Evolutionary conservation across 2,329 filamentous ascomycete genomes (phyloP), one percentile per base, ranked within the genome.

Genomic region (Cercospora beticola): DNA sequence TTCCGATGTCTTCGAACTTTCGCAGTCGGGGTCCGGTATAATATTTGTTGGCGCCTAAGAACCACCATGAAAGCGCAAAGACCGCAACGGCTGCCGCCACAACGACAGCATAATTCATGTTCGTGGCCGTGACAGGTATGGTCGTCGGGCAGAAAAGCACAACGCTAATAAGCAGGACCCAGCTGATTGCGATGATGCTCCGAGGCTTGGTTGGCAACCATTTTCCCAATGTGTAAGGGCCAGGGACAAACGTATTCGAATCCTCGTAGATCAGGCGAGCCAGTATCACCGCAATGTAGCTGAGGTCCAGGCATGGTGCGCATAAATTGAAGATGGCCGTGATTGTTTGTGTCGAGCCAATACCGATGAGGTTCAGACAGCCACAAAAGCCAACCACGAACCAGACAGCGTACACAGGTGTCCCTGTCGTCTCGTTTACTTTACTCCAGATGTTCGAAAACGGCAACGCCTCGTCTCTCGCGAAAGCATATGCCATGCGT

Each of bases 321-420:
- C 81, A 82, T 64, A 83, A 79, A 75, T 82, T 83, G 79, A 83
- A 83, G 67, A 83, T 83, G 36, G 81, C 80, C 21, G 80, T 81
- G 70, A 86, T 86, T 5, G 85, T 86, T 62, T 83, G 76, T 4
- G 81, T 83, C 56, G 79, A 82, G 52, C 84, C 85, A 54, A 86
- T 82, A 2, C 82, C 85, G 69, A 87, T 86, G 52, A 85, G 78
- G 70, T 85, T 83, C 26, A 86, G 79, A 62, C 79, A 81, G 72
- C 75, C 79, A 76, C 86, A 88, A 76, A 87, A 87, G 69, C 83
- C 73, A 2, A 89, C 87, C 56, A 89, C 86, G 60, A 89, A 84
- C 87, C 87, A 89, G 65, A 90, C 88, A 2, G 86, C 84, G 68
- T 89, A 86, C 65, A 90, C 81, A 0, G 88, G 88, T 0, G 88